Evolutionary conservation across 805 yeast genomes (phyloP).

Genomic region (Barnettozyma siamensis): DNA sequence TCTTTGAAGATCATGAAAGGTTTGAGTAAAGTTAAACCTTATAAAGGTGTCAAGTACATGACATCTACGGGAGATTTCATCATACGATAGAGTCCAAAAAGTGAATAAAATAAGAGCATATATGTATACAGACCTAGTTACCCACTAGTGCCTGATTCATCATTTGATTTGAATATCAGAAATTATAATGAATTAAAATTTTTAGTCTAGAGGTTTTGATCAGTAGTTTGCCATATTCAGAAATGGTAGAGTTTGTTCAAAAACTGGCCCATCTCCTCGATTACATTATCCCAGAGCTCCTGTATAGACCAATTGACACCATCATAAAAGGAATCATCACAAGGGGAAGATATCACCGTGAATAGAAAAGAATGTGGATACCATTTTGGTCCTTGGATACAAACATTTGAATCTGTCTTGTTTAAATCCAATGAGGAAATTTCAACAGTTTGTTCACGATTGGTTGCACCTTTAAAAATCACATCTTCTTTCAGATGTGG

Average conservation of each 20-base stretch:
- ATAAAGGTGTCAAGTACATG: conserved; percentile 84
- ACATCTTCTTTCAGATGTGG: conserved; percentile 27
- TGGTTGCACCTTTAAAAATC: conserved; percentile 15
- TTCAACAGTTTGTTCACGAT: conserved; percentile 5
- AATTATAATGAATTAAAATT: too few species aligned
- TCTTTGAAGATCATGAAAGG: conserved; percentile 59
- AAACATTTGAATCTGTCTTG: background rate
- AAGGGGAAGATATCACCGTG: conserved; percentile 20
- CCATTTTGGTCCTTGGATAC: background rate
- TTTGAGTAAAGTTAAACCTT: conserved; percentile 63
- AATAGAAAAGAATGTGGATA: conserved; percentile 16
- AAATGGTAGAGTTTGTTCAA: background rate
- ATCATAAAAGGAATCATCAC: conserved; percentile 13
- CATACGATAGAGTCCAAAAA: conserved; percentile 11
- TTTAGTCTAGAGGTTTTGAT: too few species aligned
- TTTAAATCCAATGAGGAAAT: background rate
- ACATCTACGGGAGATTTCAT: conserved; percentile 55
- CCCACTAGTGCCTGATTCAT: too few species aligned
- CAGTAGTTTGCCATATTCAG: too few species aligned
- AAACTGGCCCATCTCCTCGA: background rate
- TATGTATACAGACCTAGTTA: too few species aligned
- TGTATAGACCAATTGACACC: background rate
- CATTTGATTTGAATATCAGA: too few species aligned
- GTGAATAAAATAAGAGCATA: background rate
- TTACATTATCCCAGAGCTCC: background rate